Percentiles rank a stretch among this genome's conserved stretches.
Conservation (phyloP, 768 basidiomycete genomes). For the Serendipita sp. region DNA sequence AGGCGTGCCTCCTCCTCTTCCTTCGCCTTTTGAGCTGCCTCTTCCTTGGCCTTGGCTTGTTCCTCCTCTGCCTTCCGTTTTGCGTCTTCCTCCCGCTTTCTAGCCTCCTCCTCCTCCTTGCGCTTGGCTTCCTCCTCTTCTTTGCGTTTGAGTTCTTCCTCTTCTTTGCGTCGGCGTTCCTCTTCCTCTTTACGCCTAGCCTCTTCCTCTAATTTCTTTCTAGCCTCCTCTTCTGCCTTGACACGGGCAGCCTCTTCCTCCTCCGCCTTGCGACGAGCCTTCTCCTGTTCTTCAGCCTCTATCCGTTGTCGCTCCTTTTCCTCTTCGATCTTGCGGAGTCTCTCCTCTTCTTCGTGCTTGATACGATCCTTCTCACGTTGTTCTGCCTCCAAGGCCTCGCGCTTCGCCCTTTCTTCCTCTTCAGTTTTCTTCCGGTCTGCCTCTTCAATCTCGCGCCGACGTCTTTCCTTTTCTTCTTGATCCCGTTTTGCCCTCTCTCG, state of each 20-base stretch:
- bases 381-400: background rate
- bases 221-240: slow-evolving; percentile 10
- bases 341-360: background rate
- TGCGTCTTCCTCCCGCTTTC: background rate
- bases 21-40: slow-evolving; percentile 11
- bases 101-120: slow-evolving; percentile 9
- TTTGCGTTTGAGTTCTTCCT: slow-evolving; percentile 7
- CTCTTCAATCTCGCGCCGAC: background rate
- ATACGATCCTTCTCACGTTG: background rate
- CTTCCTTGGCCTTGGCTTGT: slow-evolving; percentile 13
- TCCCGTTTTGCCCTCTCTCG: background rate
- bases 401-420: background rate
- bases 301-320: background rate
- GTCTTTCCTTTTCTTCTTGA: slow-evolving; percentile 2
- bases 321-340: slow-evolving; percentile 1
- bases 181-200: slow-evolving; percentile 5
- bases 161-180: slow-evolving; percentile 8
- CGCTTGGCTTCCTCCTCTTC: slow-evolving; percentile 10
- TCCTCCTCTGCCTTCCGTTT: slow-evolving; percentile 3
- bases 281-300: background rate
- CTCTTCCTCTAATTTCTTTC: slow-evolving; percentile 3
- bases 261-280: background rate
- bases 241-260: slow-evolving; percentile 13
- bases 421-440: background rate
- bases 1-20: slow-evolving; percentile 10